Base-by-base conservation (phyloP, 495 filamentous ascomycete genomes). In the Penicillium soppii region DNA sequence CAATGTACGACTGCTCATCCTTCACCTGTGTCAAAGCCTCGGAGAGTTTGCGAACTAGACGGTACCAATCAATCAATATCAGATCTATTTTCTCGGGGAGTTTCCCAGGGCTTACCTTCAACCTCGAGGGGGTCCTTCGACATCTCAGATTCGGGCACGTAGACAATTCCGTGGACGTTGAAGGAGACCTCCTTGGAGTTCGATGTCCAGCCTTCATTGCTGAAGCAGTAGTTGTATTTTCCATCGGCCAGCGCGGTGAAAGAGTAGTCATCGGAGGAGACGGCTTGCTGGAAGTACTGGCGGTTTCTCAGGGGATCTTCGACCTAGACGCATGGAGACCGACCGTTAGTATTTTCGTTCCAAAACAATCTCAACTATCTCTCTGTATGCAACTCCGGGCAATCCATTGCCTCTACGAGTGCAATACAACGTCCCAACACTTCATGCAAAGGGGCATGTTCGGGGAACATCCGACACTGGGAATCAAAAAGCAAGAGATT, bases 111-210 rank as follows among this genome's bases (percentile, higher is more conserved):
- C 57, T 50, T 81, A 90, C 88, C 86, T 81, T 97, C 95, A 36
- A 77, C 75, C 67, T 98, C 94, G 56, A 98, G 77, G 30, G 94
- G 94, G 72, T 98, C 94, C 54, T 87, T 82, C 27, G 85, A 78
- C 56, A 85, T 77, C 59, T 97, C 94, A 47, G 82, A 75, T 68
- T 97, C 94, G 3, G 91, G 87, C 33, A 98, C 90, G 72, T 97
- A 97, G 55, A 98, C 95, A 55, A 97, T 92, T 48, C 94, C 94
- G 70, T 98, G 94, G 19, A 98, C 94, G 69, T 98, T 97, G 79
- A 98, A 98, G 36, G 90, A 94, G 29, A 98, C 92, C 65, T 97
- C 95, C 75, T 98, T 98, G 59, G 83, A 91, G 63, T 84, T 87
- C 22, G 89, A 89, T 42, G 84, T 85, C 86, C 90, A 97, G 63